A percentile compares a stretch with the other conserved stretches of the same genome.
Evolutionary conservation across 2,329 filamentous ascomycete species (phyloP).

Genomic region (Aspergillus fumigatiaffinis): DNA sequence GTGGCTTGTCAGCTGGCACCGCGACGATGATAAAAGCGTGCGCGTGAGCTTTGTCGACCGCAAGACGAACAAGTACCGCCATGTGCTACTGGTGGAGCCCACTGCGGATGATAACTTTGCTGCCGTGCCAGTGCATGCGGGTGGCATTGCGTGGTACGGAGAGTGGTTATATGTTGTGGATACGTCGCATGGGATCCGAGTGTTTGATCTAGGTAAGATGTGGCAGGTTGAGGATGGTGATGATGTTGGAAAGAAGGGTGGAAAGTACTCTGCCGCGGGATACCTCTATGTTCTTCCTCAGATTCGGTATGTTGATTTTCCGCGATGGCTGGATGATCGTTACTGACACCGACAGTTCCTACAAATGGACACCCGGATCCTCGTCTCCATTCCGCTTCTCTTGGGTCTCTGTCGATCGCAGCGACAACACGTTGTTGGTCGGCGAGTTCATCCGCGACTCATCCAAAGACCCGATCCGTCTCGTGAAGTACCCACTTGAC

Average conservation of each 20-base stretch:
- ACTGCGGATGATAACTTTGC: constrained; percentile 30
- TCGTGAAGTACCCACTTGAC: constrained; percentile 31
- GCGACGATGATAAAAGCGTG: constrained; percentile 23
- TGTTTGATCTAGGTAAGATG: constrained; percentile 36
- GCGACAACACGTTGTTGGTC: constrained; percentile 29
- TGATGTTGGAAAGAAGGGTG: constrained; percentile 28
- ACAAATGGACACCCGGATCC: neutral
- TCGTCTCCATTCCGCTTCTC: constrained; percentile 31
- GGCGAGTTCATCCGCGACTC: constrained; percentile 31
- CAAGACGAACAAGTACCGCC: constrained; percentile 27
- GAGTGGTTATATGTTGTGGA: constrained; percentile 35
- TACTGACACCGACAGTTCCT: neutral
- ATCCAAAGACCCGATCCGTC: constrained; percentile 20
- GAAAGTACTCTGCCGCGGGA: constrained; percentile 27
- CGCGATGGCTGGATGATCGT: neutral
- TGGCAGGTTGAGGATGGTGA: constrained; percentile 32
- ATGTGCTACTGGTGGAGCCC: constrained; percentile 36
- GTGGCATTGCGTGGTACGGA: constrained; percentile 37
- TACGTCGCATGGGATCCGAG: constrained; percentile 31
- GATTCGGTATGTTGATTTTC: constrained; percentile 21
- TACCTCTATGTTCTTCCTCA: constrained; percentile 37
- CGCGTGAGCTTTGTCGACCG: constrained; percentile 33
- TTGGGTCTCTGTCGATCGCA: constrained; percentile 34
- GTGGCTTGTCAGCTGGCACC: constrained; percentile 36
- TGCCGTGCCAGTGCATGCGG: constrained; percentile 31